Base-by-base conservation (phyloP, 306 rosid species). In the Castanopsis chinensis region DNA sequence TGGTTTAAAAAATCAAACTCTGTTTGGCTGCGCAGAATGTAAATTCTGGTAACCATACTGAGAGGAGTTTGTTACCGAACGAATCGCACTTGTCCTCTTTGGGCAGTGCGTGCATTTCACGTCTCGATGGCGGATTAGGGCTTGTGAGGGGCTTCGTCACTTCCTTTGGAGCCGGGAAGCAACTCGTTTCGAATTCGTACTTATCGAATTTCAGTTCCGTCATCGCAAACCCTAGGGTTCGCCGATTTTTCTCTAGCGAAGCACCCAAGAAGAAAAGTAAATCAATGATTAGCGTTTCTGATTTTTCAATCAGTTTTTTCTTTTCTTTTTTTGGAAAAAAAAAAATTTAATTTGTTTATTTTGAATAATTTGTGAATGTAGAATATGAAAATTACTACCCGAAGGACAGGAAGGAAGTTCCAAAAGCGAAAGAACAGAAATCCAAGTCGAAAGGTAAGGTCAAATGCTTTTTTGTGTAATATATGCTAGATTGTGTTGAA, bases 311-410 rank as follows among this genome's bases (percentile, higher is more conserved):
- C 18, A 9, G 4, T 3, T 67, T n/a, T 12, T 14, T 61, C 21
- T 37, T 20, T 30, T 4, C 5, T 28, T 23, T 25, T 60, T 15
- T 32, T 23, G 49, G 27, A 25, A 25, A 35, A 35, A 0, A 35
- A 35, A 35, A 35, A 3, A 52, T 8, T 69, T 9, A 0, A 14
- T 74, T 52, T 69, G 28, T 55, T 25, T 37, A 37, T 6, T 67
- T 54, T 18, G 23, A 32, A 54, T 64, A 75, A 35, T 55, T 63
- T 13, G 25, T 51, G 60, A 23, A 61, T 60, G 21, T 73, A 86
- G 87, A 83, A 45, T 80, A 78, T 21, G 69, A 83, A 69, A 86
- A 80, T 35, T 86, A 80, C 68, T 72, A 80, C 52, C 89, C 89
- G 5, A 83, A 83, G 74, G 60, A 74, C 2, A 81, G 41, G 79